Conservation (phyloP, 2,329 filamentous ascomycete genomes). For the Macrophomina pseudophaseolina region DNA sequence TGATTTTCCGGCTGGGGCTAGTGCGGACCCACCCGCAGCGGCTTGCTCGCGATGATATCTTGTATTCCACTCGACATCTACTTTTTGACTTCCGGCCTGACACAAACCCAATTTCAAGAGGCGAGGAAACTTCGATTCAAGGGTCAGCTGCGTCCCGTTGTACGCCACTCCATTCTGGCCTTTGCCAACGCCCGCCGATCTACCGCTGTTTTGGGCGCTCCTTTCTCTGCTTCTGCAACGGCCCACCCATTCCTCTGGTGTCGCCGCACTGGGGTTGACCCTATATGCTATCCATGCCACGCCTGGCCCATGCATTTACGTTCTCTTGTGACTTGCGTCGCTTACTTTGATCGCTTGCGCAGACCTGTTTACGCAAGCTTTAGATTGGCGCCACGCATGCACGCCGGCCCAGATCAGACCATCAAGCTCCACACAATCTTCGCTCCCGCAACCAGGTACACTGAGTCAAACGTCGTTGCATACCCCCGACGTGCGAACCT, state of each 20-base stretch:
- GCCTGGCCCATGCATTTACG: background rate
- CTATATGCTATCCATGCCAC: background rate
- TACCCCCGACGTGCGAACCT: background rate
- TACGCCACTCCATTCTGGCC: background rate
- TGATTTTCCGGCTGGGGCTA: background rate
- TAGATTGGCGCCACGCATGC: conserved; percentile 1
- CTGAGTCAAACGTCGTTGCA: conserved; percentile 7
- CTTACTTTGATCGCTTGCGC: background rate
- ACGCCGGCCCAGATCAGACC: background rate
- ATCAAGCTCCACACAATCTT: background rate
- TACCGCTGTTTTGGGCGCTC: background rate
- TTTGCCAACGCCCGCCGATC: background rate
- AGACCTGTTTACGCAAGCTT: background rate
- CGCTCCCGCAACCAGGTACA: background rate
- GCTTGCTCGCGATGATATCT: background rate
- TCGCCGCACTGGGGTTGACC: background rate
- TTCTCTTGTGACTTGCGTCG: background rate
- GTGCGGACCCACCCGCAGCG: conserved; percentile 1
- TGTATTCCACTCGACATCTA: background rate
- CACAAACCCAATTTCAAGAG: conserved; percentile 1
- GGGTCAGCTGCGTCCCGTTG: background rate
- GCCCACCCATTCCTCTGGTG: background rate
- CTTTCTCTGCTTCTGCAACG: conserved; percentile 1
- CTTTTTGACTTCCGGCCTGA: background rate
- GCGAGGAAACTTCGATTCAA: conserved; percentile 1